Base-by-base conservation (phyloP, 345 rosid species). In the Citrus hindsii region DNA sequence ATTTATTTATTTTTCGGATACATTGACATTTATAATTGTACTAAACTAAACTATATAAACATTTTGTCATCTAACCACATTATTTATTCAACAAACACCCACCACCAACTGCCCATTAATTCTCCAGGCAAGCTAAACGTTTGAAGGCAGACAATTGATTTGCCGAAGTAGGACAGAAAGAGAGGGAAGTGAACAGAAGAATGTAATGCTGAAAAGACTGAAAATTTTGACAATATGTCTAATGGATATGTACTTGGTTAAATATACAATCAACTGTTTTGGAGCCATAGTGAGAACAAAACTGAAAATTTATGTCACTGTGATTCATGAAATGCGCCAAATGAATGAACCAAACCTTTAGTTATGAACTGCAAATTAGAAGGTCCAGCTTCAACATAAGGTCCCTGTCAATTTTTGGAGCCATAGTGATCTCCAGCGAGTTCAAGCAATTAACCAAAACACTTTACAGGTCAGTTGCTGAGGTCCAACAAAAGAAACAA, bases 251-350 rank as follows among this genome's bases (percentile, higher is more conserved):
- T 22, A 74, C 46, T 22, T 77, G 67, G 59, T 68, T 73, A 9
- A 82, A 61, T 80, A 33, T 76, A 81, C 78, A 78, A 37, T 63
- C 69, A 33, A 69, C 65, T 46, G 33, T 33, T 33, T 33, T 32
- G 33, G 0, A 32, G 33, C 35, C 5, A 4, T 33, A 0, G 5
- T 33, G 35, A 33, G 6, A 37, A 40, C 56, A 53, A 55, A 53
- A 71, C 18, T 18, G 42, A 27, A 65, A 37, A 55, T 19, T 21
- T 16, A 71, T 30, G 42, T 35, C 14, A 33, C 38, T 8, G 9
- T 38, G 35, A 7, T 18, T 28, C 81, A 58, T 37, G 75, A 71
- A 71, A 67, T 62, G 55, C 38, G 55, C 18, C 71, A 56, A 68
- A 67, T 13, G 64, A 86, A 69, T 37, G 67, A 76, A 74, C 35